phyloP scores from a whole-genome alignment of 495 filamentous ascomycete species.

The Amorphotheca resinae region DNA sequence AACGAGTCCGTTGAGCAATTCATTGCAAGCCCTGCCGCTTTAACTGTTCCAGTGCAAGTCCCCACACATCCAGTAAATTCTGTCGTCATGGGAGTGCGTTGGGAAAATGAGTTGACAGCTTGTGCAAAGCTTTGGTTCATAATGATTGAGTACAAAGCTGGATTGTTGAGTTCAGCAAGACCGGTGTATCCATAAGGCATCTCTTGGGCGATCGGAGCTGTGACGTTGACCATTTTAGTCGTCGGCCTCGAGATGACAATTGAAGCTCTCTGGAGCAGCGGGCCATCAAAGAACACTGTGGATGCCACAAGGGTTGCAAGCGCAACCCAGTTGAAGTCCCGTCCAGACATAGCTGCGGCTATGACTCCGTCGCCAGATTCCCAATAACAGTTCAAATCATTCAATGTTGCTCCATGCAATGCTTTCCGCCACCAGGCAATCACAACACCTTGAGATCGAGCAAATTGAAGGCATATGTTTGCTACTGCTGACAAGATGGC shows the following conservation, averaged over 20 bases:
- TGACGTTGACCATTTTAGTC: neutral
- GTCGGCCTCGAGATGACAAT: neutral
- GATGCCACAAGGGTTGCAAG: neutral
- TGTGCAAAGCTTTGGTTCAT: neutral
- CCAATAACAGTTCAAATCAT: neutral
- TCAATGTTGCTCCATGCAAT: neutral
- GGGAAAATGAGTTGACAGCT: neutral
- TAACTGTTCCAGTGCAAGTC: neutral
- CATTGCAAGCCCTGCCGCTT: neutral
- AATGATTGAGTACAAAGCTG: neutral
- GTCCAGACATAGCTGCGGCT: neutral
- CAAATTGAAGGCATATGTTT: neutral
- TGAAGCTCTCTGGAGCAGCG: constrained; percentile 1
- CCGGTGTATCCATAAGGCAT: neutral
- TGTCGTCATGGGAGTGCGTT: neutral
- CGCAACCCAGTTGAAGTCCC: neutral
- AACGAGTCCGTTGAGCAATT: neutral
- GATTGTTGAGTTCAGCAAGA: neutral
- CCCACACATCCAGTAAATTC: neutral
- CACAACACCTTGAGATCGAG: neutral
- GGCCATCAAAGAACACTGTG: neutral
- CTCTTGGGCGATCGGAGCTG: neutral
- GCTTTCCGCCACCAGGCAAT: neutral
- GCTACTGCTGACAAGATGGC: neutral
- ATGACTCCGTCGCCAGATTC: neutral